A percentile compares a stretch with the other conserved stretches of the same genome.
Conservation (phyloP, 2,329 filamentous ascomycete species). For the Sphaerulina populicola region DNA sequence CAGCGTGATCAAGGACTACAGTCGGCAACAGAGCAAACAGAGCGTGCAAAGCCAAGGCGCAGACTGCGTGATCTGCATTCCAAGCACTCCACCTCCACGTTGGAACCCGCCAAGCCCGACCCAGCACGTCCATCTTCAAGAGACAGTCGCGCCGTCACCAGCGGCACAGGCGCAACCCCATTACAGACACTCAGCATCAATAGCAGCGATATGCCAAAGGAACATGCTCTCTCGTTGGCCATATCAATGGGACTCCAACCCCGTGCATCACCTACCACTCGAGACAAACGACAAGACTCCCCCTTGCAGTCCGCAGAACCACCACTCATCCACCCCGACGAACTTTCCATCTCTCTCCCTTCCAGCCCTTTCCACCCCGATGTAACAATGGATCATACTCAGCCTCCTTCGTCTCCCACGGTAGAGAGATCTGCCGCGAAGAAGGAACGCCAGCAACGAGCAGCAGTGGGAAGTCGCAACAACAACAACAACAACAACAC, state of each 20-base stretch:
- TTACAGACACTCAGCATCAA: conserved; percentile 28
- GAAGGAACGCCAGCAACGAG: conserved; percentile 5
- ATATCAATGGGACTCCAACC: conserved; percentile 19
- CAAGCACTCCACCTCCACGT: conserved; percentile 17
- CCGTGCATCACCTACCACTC: conserved; percentile 11
- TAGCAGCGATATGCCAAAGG: conserved; percentile 19
- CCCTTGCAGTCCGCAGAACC: conserved; percentile 15
- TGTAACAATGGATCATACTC: not conserved
- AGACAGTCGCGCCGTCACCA: conserved; percentile 20
- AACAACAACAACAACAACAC: not conserved
- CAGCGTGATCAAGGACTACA: not conserved
- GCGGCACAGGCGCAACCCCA: conserved; percentile 23
- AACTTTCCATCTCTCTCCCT: conserved; percentile 3
- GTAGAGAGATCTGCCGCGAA: conserved; percentile 8
- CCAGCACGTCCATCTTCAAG: conserved; percentile 12
- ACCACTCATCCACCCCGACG: conserved; percentile 2
- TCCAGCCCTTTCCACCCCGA: conserved; percentile 9
- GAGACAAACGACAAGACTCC: conserved; percentile 15
- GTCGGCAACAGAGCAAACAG: not conserved
- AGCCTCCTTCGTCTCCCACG: conserved; percentile 7
- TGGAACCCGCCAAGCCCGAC: conserved; percentile 7
- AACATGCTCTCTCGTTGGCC: conserved; percentile 10
- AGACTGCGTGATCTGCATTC: conserved; percentile 9
- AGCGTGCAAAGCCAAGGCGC: not conserved
- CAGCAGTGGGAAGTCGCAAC: not conserved